Conservation (phyloP, 495 filamentous ascomycete genomes). For the Darksidea phi region DNA sequence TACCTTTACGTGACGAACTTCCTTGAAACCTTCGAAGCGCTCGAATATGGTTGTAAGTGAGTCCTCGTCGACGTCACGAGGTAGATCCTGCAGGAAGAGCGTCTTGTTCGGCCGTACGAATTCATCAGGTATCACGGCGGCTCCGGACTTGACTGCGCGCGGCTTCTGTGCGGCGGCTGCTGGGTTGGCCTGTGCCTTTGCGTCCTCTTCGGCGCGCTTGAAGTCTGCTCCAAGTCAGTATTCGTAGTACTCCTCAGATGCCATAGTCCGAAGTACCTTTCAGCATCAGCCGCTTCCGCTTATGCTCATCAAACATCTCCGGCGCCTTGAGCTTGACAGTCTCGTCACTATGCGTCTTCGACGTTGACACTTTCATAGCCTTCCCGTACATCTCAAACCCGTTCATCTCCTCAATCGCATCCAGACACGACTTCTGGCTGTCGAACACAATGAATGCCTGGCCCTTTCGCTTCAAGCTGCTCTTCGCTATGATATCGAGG, state of each 20-base stretch:
- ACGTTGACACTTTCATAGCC: slow-evolving; percentile 84
- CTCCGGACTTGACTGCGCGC: slow-evolving; percentile 72
- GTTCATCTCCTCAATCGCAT: slow-evolving; percentile 85
- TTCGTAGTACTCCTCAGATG: no score
- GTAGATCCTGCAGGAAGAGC: slow-evolving; percentile 91
- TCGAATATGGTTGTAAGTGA: slow-evolving; percentile 76
- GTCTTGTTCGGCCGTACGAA: slow-evolving; percentile 97
- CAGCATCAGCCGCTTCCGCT: slow-evolving; percentile 80
- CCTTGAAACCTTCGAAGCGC: slow-evolving; percentile 90
- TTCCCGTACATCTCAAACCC: slow-evolving; percentile 94
- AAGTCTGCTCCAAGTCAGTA: slow-evolving; percentile 59
- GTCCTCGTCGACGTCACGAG: slow-evolving; percentile 81
- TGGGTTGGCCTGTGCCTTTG: slow-evolving; percentile 71
- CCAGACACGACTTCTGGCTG: slow-evolving; percentile 66
- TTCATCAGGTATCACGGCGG: slow-evolving; percentile 89
- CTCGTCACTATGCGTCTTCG: slow-evolving; percentile 82
- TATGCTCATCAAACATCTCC: slow-evolving; percentile 82
- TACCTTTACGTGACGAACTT: slow-evolving; percentile 84
- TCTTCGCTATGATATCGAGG: slow-evolving; percentile 90
- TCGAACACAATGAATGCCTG: slow-evolving; percentile 98
- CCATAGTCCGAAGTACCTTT: slow-evolving; percentile 4
- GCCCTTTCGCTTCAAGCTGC: slow-evolving; percentile 85
- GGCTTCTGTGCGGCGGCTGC: slow-evolving; percentile 50
- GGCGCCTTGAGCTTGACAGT: slow-evolving; percentile 72
- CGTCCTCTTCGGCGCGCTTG: slow-evolving; percentile 85